Base-by-base conservation (phyloP, 495 filamentous ascomycete genomes). In the Barbatosphaeria neglecta region DNA sequence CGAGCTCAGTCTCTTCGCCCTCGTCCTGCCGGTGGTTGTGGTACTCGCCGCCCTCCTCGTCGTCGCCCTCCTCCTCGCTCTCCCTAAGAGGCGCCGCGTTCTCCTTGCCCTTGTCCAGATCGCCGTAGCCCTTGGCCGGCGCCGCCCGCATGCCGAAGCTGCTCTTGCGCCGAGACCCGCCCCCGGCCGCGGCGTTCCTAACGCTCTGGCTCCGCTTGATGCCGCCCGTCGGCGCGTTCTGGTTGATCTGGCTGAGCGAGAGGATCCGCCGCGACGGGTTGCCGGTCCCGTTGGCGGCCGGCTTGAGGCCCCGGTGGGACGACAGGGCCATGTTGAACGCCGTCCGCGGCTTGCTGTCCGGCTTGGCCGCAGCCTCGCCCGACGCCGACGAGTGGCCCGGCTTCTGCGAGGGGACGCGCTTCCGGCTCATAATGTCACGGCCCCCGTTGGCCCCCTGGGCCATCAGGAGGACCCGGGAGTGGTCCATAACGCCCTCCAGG, bases 401-500 rank as follows among this genome's bases (percentile, higher is more conserved):
- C 33, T 48, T 54, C 41, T 44, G 35, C 18, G 39, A 41, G 20
- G 39, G 39, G 10, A 86, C 77, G n/a, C 87, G 76, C 61, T 86
- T 89, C 41, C 85, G 75, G 63, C 74, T 83, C 80, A 87, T 85
- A 49, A 60, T 65, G 49, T 68, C 69, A 16, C 53, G 57, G 4
- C 66, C 61, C 48, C 59, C 47, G 50, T 62, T 60, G 8, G 64
- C n/a, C n/a, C n/a, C 67, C 55, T 82, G 80, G 15, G 78, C 77
- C 47, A 93, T 78, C 37, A 96, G 76, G 16, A 97, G 70, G 6
- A 83, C 81, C 17, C 88, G 83, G 25, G 92, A 95, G 56, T 96
- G 90, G 56, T 98, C 89, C 50, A 98, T 87, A 33, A 97, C 87
- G 23, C 89, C 87, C 47, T 97, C 90, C 23, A 98, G 67, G 48